Percentiles rank a stretch among this genome's conserved stretches.
Evolutionary conservation across 139 green algal genomes (phyloP).

Genomic region (Micractinium conductrix): DNA sequence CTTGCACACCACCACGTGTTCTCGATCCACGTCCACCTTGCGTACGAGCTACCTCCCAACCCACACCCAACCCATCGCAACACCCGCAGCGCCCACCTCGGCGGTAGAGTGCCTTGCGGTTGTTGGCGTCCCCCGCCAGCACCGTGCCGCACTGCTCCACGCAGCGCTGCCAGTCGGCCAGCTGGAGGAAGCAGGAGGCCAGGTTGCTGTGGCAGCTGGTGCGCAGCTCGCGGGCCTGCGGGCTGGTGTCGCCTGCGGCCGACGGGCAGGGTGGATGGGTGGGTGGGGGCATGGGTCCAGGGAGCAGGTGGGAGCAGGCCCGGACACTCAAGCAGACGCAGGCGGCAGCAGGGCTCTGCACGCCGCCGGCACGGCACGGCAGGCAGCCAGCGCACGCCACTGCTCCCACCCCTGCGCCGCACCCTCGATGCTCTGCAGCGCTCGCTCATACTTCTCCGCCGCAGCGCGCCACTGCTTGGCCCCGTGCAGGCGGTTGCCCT

Average conservation of each 20-base stretch:
- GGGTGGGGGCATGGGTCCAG: not conserved
- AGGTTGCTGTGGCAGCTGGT: constrained; percentile 52
- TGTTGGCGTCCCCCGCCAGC: constrained; percentile 36
- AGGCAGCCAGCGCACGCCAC: too few species aligned
- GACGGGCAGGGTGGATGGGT: not conserved
- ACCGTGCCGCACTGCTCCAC: constrained; percentile 31
- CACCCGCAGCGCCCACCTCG: constrained; percentile 21
- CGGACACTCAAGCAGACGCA: too few species aligned
- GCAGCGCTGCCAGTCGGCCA: constrained; percentile 27
- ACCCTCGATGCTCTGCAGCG: constrained; percentile 38
- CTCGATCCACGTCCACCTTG: too few species aligned
- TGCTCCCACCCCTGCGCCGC: too few species aligned
- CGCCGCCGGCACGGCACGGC: too few species aligned
- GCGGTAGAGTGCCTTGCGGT: constrained; percentile 60
- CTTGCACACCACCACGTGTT: too few species aligned
- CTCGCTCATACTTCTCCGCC: constrained; percentile 46
- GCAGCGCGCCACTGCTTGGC: constrained; percentile 30
- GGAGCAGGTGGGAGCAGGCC: too few species aligned
- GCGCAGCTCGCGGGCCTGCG: constrained; percentile 15
- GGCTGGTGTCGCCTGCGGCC: not conserved
- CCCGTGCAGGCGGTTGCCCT: constrained; percentile 52
- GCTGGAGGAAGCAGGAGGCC: constrained; percentile 48
- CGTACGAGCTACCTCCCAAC: too few species aligned
- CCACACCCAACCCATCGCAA: too few species aligned
- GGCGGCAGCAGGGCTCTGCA: too few species aligned